Percentiles rank a stretch among this genome's conserved stretches.
phyloP scores from a whole-genome alignment of 2,329 filamentous ascomycete genomes.

The Trichoderma arundinaceum region DNA sequence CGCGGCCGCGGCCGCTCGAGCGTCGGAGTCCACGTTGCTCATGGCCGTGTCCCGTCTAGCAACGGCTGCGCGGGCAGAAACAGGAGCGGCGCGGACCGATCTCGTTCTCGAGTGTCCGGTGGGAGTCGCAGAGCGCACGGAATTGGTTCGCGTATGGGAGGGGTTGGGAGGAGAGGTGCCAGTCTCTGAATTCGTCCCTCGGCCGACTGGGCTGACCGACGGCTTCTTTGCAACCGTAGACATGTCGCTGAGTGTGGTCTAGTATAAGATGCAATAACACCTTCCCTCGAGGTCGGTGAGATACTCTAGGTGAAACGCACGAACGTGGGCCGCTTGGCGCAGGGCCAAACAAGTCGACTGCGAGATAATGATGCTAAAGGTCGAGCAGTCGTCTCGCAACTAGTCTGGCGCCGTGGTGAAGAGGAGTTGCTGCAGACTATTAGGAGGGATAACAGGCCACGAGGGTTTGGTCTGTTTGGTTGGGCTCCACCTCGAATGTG shows the following conservation, averaged over 20 bases:
- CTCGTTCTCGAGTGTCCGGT: conserved; percentile 60
- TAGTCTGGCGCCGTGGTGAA: conserved; percentile 14
- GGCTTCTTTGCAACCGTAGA: conserved; percentile 61
- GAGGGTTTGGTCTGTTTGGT: conserved; percentile 24
- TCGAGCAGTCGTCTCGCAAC: conserved; percentile 18
- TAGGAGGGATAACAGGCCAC: conserved; percentile 31
- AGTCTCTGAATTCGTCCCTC: conserved; percentile 51
- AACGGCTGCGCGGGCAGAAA: conserved; percentile 75
- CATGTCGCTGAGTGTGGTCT: conserved; percentile 45
- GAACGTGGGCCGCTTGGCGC: conserved; percentile 25
- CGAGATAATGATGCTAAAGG: conserved; percentile 25
- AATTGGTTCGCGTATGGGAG: conserved; percentile 48
- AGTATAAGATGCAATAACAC: conserved; percentile 3
- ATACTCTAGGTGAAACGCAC: conserved; percentile 22
- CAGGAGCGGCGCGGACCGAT: conserved; percentile 70
- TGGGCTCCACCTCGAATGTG: conserved; percentile 31
- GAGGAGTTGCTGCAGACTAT: conserved; percentile 26
- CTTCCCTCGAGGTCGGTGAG: conserved; percentile 27
- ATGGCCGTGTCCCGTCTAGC: conserved; percentile 61
- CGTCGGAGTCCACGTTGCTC: conserved; percentile 68
- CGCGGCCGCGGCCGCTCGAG: conserved; percentile 78
- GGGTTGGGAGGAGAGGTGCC: conserved; percentile 42
- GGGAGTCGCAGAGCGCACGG: conserved; percentile 51
- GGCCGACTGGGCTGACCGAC: conserved; percentile 54
- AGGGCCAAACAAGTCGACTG: conserved; percentile 17